Evolutionary conservation across 2,329 filamentous ascomycete genomes (phyloP), one percentile per base, ranked within the genome.

Genomic region (Phoma herbarum): DNA sequence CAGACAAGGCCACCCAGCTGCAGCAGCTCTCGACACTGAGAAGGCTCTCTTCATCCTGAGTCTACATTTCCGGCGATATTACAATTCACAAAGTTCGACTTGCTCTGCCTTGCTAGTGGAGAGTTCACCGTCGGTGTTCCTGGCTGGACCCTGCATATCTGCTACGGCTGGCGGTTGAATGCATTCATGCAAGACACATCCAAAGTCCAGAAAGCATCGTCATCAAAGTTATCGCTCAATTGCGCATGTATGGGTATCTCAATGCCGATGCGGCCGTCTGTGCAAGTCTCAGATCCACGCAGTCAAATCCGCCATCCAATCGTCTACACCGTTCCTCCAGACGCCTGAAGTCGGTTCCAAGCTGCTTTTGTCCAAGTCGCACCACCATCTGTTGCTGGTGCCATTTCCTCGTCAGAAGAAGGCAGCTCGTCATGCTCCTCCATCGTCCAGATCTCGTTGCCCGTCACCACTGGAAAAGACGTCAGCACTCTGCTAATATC

Each of bases 361-460:
- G 68, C 68, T 52, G 66, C 61, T 59, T 70, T 71, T 29, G 66
- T 72, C 73, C 70, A 74, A 8, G 29, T 50, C 43, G 35, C 25
- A 2, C 10, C 48, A 12, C 20, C 49, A 6, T 59, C 51, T 22
- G 62, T 60, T 10, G 68, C 68, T 2, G 54, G 42, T 5, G 49
- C 56, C 10, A 59, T 20, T 46, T 76, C 73, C 11, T 68, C 72
- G 39, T 77, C 74, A 1, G 66, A 68, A 5, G 71, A 75, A 8
- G 69, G 69, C 55, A 77, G 47, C 23, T 75, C 75, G 16, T 77
- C 75, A 29, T 78, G 74, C 59, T 78, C 75, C 57, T 78, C 75
- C 57, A 72, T 74, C 1, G 75, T 78, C 72, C 74, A 75, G 25
- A 78, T 76, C 60, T 77, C 75, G n/a, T 74, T 77, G 1, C 75